phyloP scores from a whole-genome alignment of 345 rosid species.

The Eucalyptus decipiens region DNA sequence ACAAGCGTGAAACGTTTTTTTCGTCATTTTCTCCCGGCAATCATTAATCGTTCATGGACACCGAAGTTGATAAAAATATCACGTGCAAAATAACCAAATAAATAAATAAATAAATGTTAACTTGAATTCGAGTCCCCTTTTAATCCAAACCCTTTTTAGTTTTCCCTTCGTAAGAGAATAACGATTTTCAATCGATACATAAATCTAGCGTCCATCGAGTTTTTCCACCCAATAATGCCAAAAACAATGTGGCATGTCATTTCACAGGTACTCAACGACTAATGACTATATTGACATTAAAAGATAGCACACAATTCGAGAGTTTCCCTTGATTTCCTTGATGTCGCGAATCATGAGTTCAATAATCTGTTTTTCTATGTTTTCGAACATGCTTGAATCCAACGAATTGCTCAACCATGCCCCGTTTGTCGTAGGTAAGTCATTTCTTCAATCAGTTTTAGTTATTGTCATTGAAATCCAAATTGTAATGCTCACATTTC shows the following conservation, averaged over 20 bases:
- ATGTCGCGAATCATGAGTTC: neutral
- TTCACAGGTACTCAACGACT: fast-evolving
- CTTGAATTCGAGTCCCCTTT: neutral
- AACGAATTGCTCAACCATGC: neutral
- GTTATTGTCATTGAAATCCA: neutral
- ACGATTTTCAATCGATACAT: neutral
- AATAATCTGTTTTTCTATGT: too few relatives aligned
- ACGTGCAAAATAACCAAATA: too few relatives aligned
- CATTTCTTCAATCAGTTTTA: neutral
- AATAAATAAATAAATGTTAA: neutral
- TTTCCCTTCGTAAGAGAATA: neutral
- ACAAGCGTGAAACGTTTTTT: neutral
- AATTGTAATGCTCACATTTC: neutral
- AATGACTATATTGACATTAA: too few relatives aligned
- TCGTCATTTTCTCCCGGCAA: neutral
- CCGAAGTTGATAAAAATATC: neutral
- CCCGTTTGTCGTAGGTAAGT: neutral
- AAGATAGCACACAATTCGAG: neutral
- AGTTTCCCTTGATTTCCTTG: fast-evolving
- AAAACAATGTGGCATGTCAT: neutral
- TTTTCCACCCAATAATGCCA: neutral
- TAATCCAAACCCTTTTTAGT: neutral
- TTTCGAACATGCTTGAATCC: neutral
- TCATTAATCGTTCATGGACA: neutral
- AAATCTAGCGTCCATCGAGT: fast-evolving